Conservation (phyloP, 2,329 filamentous ascomycete species). For the Pseudogymnoascus sp. region DNA sequence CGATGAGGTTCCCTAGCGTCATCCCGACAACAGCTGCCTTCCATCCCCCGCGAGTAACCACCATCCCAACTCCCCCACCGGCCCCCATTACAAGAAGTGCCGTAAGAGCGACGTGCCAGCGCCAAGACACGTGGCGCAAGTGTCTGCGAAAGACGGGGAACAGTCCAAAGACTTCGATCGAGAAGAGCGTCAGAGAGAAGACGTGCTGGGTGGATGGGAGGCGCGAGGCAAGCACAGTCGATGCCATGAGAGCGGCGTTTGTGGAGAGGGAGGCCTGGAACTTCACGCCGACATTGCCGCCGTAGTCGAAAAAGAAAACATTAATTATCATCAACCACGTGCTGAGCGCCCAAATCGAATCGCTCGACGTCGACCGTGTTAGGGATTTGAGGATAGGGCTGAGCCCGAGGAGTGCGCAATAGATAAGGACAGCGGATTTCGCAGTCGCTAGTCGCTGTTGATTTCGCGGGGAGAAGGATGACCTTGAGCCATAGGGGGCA, state of each 20-base stretch:
- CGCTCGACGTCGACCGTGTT: constrained; percentile 83
- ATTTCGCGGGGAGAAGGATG: constrained; percentile 32
- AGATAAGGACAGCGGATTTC: constrained; percentile 89
- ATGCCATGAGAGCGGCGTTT: constrained; percentile 94
- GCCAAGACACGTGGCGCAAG: constrained; percentile 73
- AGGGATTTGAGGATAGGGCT: constrained; percentile 94
- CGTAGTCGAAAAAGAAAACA: constrained; percentile 97
- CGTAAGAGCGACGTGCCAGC: constrained; percentile 71
- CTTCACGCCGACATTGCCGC: constrained; percentile 50
- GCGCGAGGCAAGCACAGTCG: constrained; percentile 84
- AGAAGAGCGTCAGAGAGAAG: constrained; percentile 90
- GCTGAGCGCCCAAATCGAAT: constrained; percentile 96
- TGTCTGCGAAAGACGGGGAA: constrained; percentile 97
- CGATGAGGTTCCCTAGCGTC: constrained; percentile 65
- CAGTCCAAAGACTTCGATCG: constrained; percentile 92
- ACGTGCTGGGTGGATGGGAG: constrained; percentile 88
- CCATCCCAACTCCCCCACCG: constrained; percentile 66
- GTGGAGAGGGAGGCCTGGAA: constrained; percentile 76
- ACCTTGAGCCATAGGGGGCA: constrained; percentile 40
- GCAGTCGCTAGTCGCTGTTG: constrained; percentile 68
- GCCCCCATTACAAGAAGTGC: constrained; percentile 70
- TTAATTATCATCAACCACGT: constrained; percentile 91
- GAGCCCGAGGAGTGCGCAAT: constrained; percentile 82
- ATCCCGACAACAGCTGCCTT: constrained; percentile 61
- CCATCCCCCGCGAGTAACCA: constrained; percentile 46